Conservation (phyloP, 2,329 filamentous ascomycete species). For the Xylariaceae sp. region DNA sequence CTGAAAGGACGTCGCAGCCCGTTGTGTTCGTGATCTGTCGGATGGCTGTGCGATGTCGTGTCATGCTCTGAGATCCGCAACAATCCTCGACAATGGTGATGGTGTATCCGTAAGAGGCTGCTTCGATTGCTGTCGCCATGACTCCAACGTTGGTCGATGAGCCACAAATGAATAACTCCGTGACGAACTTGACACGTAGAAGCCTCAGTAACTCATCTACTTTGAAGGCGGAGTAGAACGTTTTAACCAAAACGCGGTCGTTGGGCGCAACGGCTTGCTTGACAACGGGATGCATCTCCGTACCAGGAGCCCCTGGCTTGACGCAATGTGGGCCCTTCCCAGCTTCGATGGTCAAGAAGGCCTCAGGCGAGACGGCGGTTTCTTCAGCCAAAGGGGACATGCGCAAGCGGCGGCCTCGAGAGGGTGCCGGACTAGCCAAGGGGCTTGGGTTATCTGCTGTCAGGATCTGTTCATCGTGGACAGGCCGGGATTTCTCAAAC, state of each 20-base stretch:
- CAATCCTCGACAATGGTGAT: slow-evolving; percentile 87
- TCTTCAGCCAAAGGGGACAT: slow-evolving; percentile 26
- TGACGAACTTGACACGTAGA: slow-evolving; percentile 81
- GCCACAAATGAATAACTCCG: slow-evolving; percentile 84
- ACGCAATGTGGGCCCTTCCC: slow-evolving; percentile 39
- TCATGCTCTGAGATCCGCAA: slow-evolving; percentile 68
- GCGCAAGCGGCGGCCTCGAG: slow-evolving; percentile 25
- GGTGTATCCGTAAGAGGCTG: slow-evolving; percentile 78
- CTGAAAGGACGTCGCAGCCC: slow-evolving; percentile 61
- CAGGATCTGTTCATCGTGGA: slow-evolving; percentile 49
- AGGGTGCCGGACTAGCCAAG: slow-evolving; percentile 15
- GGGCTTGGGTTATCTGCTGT: slow-evolving; percentile 33
- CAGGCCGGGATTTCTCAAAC: slow-evolving; percentile 58
- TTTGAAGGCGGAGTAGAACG: slow-evolving; percentile 82
- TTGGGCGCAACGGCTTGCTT: slow-evolving; percentile 40
- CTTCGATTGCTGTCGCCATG: slow-evolving; percentile 86
- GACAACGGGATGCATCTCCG: slow-evolving; percentile 41
- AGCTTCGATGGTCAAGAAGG: slow-evolving; percentile 39
- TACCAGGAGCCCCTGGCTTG: slow-evolving; percentile 40
- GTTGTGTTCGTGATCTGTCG: slow-evolving; percentile 67
- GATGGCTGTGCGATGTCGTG: slow-evolving; percentile 65
- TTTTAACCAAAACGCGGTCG: slow-evolving; percentile 59
- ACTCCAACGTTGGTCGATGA: slow-evolving; percentile 82
- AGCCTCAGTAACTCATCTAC: slow-evolving; percentile 66
- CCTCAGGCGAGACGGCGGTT: slow-evolving; percentile 23